Conservation (phyloP, 164 flowering plant species). For the Cinnamomum micranthum region DNA sequence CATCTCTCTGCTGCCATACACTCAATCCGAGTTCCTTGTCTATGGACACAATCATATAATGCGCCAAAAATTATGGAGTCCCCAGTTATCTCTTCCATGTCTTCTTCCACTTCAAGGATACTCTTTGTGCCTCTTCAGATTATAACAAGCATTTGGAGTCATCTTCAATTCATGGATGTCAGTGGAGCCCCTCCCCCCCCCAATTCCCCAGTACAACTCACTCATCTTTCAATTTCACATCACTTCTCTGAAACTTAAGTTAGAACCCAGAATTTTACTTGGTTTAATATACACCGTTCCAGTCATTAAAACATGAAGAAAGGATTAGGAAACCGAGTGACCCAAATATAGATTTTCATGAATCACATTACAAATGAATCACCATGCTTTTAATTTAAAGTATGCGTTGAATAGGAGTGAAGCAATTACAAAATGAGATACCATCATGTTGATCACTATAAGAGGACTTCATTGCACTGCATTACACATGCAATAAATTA, state of each 20-base stretch:
- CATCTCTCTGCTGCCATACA: constrained; percentile 5
- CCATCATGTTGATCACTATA: constrained; percentile 4
- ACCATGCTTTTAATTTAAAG: neutral
- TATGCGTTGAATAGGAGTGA: neutral
- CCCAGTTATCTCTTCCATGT: neutral
- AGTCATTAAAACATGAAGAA: neutral
- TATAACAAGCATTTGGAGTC: neutral
- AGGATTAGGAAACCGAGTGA: neutral
- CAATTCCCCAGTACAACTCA: too few species aligned
- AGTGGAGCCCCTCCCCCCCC: too few species aligned
- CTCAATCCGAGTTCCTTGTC: neutral
- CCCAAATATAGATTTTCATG: neutral
- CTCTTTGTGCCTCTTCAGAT: neutral
- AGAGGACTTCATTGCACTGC: neutral
- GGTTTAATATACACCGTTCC: neutral
- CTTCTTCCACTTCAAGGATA: constrained; percentile 7
- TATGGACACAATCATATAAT: constrained; percentile 3
- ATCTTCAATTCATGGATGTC: neutral
- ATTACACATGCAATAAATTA: neutral
- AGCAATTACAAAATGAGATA: neutral
- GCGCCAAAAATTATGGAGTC: constrained; percentile 3
- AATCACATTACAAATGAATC: neutral
- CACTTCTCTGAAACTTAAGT: too few species aligned
- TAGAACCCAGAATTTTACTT: too few species aligned
- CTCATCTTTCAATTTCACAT: neutral